phyloP scores from a whole-genome alignment of 331 rosid genomes.

The Rosa hybrid region DNA sequence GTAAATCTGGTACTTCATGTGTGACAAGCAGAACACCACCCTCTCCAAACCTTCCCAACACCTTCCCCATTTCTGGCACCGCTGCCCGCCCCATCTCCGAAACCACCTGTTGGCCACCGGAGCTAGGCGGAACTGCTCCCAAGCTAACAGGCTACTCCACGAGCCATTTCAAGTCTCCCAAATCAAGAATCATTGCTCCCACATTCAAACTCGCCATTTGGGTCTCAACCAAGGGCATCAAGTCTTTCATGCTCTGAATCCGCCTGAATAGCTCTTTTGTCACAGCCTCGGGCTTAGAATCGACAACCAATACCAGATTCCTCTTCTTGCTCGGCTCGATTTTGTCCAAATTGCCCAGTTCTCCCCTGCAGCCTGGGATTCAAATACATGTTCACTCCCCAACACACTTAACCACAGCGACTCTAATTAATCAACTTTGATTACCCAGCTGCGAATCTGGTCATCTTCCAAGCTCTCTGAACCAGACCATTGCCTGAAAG shows the following conservation, averaged over 20 bases:
- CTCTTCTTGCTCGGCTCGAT: slow-evolving; percentile 66
- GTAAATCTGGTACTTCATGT: too few species aligned
- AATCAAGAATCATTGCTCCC: slow-evolving; percentile 58
- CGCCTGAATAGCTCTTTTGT: slow-evolving; percentile 63
- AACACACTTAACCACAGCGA: too few species aligned
- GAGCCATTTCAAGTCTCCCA: slow-evolving; percentile 93
- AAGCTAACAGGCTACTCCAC: slow-evolving; percentile 71
- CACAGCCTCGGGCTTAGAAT: slow-evolving; percentile 71
- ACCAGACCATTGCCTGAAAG: too few species aligned
- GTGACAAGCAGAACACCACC: slow-evolving; percentile 13
- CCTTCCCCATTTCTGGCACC: slow-evolving; percentile 70
- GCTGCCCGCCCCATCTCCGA: slow-evolving; percentile 73
- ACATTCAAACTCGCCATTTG: slow-evolving; percentile 41
- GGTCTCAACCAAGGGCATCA: slow-evolving; percentile 47
- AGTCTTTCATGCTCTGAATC: slow-evolving; percentile 69
- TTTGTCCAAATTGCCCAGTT: slow-evolving; percentile 41
- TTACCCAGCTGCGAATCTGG: too few species aligned
- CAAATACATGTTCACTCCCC: slow-evolving; percentile 46
- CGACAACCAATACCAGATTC: slow-evolving; percentile 90
- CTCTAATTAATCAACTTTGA: too few species aligned
- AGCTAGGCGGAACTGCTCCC: slow-evolving; percentile 38
- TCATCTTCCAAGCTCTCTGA: too few species aligned
- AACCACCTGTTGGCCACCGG: slow-evolving; percentile 44
- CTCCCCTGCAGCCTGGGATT: slow-evolving; percentile 77
- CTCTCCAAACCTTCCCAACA: slow-evolving; percentile 59